A percentile compares a stretch with the other conserved stretches of the same genome.
Conservation (phyloP, 179 eudicot genomes). For the Silene vulgaris region DNA sequence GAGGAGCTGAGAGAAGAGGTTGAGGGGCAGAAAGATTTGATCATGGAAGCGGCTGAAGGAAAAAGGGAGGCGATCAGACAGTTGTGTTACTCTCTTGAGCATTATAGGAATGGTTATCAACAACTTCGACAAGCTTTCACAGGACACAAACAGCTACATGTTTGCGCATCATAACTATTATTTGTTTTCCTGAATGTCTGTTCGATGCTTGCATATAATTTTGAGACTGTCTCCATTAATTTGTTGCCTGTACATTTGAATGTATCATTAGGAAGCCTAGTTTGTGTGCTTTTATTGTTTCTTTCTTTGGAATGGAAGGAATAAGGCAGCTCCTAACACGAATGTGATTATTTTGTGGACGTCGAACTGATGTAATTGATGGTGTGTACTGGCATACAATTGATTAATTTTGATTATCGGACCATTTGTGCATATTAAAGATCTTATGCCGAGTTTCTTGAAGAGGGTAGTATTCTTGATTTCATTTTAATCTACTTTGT, state of each 20-base stretch:
- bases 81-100: conserved; percentile 76
- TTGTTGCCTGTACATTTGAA: conserved; percentile 1
- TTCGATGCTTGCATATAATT: conserved; percentile 9
- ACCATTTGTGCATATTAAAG: background rate
- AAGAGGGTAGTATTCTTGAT: background rate
- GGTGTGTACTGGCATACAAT: background rate
- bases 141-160: conserved; percentile 44
- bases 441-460: background rate
- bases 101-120: conserved; percentile 59
- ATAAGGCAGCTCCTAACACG: background rate
- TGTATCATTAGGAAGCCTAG: background rate
- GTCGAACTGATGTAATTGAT: background rate
- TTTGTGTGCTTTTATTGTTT: background rate
- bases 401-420: background rate
- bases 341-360: background rate
- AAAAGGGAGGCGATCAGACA: conserved; percentile 82
- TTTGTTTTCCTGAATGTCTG: background rate
- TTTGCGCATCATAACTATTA: conserved; percentile 33
- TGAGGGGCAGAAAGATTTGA: conserved; percentile 39
- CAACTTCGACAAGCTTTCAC: conserved; percentile 53
- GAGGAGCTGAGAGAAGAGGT: conserved; percentile 46
- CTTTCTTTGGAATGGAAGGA: background rate
- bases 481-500: background rate
- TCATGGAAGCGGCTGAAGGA: conserved; percentile 64
- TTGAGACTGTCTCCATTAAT: background rate